These are phyloP conservation scores for Linaria vulgaris DNA, from an alignment of 257 asterid genomes.

Conservation along the genomic window DNA sequence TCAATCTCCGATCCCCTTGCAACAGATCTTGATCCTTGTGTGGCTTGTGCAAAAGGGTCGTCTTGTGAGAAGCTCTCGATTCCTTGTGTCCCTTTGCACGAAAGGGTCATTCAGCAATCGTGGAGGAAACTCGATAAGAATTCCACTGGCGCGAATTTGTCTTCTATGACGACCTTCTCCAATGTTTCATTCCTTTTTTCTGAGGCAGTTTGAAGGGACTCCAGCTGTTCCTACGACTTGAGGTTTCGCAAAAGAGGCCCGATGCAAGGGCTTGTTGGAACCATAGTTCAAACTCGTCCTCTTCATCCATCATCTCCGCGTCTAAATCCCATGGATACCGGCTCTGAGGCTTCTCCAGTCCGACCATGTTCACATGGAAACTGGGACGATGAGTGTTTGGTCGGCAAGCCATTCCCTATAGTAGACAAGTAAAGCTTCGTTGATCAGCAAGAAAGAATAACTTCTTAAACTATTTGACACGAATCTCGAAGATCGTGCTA, in stretches of 20 bases:
- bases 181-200: constrained; percentile 73
- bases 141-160: constrained; percentile 23
- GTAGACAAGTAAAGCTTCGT: neutral
- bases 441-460: neutral
- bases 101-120: too few relatives aligned
- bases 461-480: too few relatives aligned
- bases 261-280: constrained; percentile 96
- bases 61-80: too few relatives aligned
- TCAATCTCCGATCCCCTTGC: constrained; percentile 10
- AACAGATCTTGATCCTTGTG: neutral
- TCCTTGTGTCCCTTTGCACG: too few relatives aligned
- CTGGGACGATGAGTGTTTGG: constrained; percentile 97
- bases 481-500: too few relatives aligned
- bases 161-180: constrained; percentile 79
- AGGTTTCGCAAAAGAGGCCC: constrained; percentile 83
- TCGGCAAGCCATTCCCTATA: constrained; percentile 91
- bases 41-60: neutral
- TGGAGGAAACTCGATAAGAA: constrained; percentile 7
- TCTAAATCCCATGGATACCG: constrained; percentile 92
- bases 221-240: constrained; percentile 96
- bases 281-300: constrained; percentile 95
- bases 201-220: constrained; percentile 93
- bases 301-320: constrained; percentile 94
- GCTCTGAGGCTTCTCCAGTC: constrained; percentile 74
- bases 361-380: constrained; percentile 99